Percentiles rank a stretch among this genome's conserved stretches.
These are phyloP conservation scores for Ganoderma leucocontextum DNA, from an alignment of 1,284 basidiomycete species.

Conservation along the genomic window DNA sequence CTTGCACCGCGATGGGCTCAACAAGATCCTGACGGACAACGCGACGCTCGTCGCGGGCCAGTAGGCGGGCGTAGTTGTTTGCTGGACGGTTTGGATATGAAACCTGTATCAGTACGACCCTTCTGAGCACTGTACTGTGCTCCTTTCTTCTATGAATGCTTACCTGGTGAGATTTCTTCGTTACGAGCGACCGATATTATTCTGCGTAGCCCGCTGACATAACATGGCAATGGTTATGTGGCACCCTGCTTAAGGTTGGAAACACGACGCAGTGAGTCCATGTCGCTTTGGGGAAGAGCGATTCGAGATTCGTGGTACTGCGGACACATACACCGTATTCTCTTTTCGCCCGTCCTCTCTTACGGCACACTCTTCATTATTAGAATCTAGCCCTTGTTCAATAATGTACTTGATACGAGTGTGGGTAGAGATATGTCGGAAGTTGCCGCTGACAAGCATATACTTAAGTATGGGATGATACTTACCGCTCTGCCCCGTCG, in stretches of 20 bases:
- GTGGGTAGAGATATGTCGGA: too few species aligned
- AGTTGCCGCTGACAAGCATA: too few species aligned
- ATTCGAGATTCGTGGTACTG: too few species aligned
- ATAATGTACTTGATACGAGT: too few species aligned
- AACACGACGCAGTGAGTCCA: background rate
- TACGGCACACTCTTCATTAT: too few species aligned
- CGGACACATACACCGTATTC: too few species aligned
- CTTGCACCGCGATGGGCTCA: slow-evolving; percentile 55
- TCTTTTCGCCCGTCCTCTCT: too few species aligned
- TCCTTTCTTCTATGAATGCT: background rate
- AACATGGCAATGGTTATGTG: background rate
- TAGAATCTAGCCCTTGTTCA: too few species aligned
- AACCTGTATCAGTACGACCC: background rate
- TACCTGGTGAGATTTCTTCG: background rate
- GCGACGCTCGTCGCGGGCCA: slow-evolving; percentile 33
- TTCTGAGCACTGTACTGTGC: background rate
- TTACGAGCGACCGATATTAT: background rate
- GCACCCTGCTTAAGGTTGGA: background rate
- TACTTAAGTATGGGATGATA: too few species aligned
- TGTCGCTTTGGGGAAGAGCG: too few species aligned
- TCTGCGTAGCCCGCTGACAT: background rate
- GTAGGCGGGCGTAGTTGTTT: background rate
- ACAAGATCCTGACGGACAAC: slow-evolving; percentile 54
- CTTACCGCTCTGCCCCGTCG: too few species aligned
- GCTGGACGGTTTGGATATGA: background rate